Percentiles rank a stretch among this genome's conserved stretches.
Conservation (phyloP, 1,284 basidiomycete genomes). For the Tylopilus sp. region DNA sequence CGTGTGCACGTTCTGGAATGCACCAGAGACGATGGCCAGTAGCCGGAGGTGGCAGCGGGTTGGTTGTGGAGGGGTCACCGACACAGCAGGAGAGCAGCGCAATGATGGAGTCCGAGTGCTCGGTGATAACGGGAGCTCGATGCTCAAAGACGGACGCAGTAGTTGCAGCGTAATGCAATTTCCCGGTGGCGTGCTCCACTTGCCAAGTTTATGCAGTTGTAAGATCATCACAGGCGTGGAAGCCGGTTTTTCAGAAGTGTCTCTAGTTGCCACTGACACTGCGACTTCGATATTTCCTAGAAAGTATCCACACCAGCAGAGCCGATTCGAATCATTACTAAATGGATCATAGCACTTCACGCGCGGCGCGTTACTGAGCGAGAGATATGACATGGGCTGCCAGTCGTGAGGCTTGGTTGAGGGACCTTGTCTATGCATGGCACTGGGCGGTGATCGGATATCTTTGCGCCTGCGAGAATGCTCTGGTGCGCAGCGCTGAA, state of each 20-base stretch:
- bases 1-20: not conserved
- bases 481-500: not conserved
- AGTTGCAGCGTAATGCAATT: not conserved
- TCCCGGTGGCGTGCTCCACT: slow-evolving; percentile 9
- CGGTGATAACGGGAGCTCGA: not conserved
- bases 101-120: not conserved
- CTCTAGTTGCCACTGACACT: not conserved
- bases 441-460: slow-evolving; percentile 8
- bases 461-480: not conserved
- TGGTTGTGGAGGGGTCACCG: not conserved
- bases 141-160: slow-evolving; percentile 3
- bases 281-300: not conserved
- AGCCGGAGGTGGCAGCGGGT: not conserved
- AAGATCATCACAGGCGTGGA: not conserved
- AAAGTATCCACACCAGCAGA: not conserved
- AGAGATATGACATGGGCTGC: too few relatives aligned
- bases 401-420: not conserved
- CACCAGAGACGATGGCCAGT: not conserved
- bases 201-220: slow-evolving; percentile 9
- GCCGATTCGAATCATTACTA: not conserved
- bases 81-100: not conserved
- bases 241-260: not conserved
- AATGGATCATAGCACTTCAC: not conserved
- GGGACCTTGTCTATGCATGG: not conserved
- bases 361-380: not conserved